Evolutionary conservation across 2,329 filamentous ascomycete genomes (phyloP).

Genomic region (Fusarium albosuccineum): DNA sequence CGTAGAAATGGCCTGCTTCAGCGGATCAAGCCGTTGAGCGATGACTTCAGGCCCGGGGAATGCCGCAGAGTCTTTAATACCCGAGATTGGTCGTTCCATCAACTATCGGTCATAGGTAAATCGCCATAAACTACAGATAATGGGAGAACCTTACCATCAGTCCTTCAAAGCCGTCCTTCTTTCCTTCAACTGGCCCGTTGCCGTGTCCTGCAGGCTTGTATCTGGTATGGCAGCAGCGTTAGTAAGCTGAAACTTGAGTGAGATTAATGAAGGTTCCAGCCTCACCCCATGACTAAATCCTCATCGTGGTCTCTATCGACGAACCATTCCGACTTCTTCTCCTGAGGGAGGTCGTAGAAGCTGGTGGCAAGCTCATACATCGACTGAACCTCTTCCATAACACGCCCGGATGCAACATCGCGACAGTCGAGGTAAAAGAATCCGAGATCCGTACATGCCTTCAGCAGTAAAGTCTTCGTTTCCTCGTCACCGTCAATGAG

Average conservation of each 20-base stretch:
- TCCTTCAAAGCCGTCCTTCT: not conserved
- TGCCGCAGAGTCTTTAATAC: not conserved
- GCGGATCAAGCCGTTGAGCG: not conserved
- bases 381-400: not conserved
- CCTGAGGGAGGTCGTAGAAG: not conserved
- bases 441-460: not conserved
- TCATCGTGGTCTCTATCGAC: not conserved
- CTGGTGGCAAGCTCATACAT: not conserved
- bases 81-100: not conserved
- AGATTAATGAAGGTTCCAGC: too few relatives aligned
- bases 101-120: not conserved
- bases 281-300: not conserved
- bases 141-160: not conserved
- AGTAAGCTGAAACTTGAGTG: too few relatives aligned
- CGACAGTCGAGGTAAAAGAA: not conserved
- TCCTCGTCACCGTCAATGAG: not conserved
- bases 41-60: not conserved
- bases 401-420: not conserved
- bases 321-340: not conserved
- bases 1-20: not conserved
- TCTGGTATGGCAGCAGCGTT: not conserved
- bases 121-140: too few relatives aligned
- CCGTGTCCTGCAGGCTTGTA: not conserved
- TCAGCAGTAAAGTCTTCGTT: not conserved
- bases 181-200: not conserved